phyloP scores from a whole-genome alignment of 805 yeast species.

The Candida nanaspora region DNA sequence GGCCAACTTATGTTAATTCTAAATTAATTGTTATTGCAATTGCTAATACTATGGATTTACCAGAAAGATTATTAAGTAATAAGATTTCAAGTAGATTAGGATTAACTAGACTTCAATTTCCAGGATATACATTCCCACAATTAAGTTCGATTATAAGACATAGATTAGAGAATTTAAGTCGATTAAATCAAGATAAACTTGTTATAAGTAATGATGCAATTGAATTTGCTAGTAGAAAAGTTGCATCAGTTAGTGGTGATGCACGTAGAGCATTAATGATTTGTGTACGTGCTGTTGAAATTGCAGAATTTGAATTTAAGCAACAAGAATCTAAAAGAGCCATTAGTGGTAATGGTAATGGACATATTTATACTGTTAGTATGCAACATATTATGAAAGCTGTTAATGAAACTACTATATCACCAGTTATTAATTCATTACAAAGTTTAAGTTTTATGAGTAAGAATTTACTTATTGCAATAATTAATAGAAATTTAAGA shows the following conservation, averaged over 20 bases:
- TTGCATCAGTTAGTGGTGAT: slow-evolving; percentile 95
- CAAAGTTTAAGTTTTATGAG: slow-evolving; percentile 55
- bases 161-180: slow-evolving; percentile 48
- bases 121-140: slow-evolving; percentile 81
- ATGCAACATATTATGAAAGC: slow-evolving; percentile 76
- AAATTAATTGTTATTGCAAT: slow-evolving; percentile 84
- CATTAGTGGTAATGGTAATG: slow-evolving; percentile 4
- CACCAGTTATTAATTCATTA: slow-evolving; percentile 62
- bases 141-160: slow-evolving; percentile 67
- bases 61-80: slow-evolving; percentile 80
- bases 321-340: slow-evolving; percentile 15
- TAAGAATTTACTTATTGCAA: slow-evolving; percentile 65
- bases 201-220: slow-evolving; percentile 64
- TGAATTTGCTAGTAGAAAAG: slow-evolving; percentile 87
- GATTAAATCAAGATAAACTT: slow-evolving; percentile 33
- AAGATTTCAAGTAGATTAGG: slow-evolving; percentile 92
- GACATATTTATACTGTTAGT: slow-evolving; percentile 46
- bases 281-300: slow-evolving; percentile 82
- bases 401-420: slow-evolving; percentile 66
- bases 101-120: slow-evolving; percentile 74
- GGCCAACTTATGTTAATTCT: slow-evolving; percentile 86
- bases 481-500: slow-evolving; percentile 56
- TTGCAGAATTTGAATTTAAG: slow-evolving; percentile 62
- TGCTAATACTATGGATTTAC: slow-evolving; percentile 96
- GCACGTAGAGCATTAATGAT: slow-evolving; percentile 89